Base-by-base conservation (phyloP, 768 basidiomycete genomes). In the Podaxis mareebaensis region DNA sequence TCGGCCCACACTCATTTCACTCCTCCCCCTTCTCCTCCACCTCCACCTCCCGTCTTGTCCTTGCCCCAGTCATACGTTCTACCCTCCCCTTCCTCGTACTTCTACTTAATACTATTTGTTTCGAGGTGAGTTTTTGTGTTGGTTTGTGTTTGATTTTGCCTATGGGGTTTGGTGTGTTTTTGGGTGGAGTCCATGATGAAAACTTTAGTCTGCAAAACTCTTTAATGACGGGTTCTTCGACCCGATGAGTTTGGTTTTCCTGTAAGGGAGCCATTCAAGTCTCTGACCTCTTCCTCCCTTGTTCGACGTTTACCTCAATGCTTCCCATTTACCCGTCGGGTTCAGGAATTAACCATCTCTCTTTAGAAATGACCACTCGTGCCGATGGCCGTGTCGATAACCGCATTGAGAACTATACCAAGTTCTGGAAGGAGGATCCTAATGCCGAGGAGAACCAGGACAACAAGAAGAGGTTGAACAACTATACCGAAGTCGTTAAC, bases 401-500 rank as follows among this genome's bases (percentile, higher is more conserved):
- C 67, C 91, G 93, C 53, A 90, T 94, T 52, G 86, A 86, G 73
- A 88, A 86, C 76, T 99, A 99, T 79, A 90, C 90, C 68, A 86
- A 86, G 71, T 95, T 93, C 78, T 99, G 96, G 96, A 84, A 95
- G 66, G 89, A 90, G 73, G 91, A 96, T 74, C 79, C 86, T 33
- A 76, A 75, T 15, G 82, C 89, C 69, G 95, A 99, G 76, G 77
- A 73, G 54, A 79, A 82, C 3, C 77, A 75, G 12, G 84, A 93
- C 74, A 91, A 83, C 64, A 82, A 89, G 62, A 88, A 87, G 70
- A 85, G 96, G 64, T 76, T 95, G 49, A 85, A 85, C 42, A 86
- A 86, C 71, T 99, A 98, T 76, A 89, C 91, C 12, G 94, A 97
- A 58, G 93, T 99, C 64, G 92, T 99, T 64, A 96, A 97, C 67